Conservation (phyloP, 371 early-diverging fungal species). For the Circinella umbellata region DNA sequence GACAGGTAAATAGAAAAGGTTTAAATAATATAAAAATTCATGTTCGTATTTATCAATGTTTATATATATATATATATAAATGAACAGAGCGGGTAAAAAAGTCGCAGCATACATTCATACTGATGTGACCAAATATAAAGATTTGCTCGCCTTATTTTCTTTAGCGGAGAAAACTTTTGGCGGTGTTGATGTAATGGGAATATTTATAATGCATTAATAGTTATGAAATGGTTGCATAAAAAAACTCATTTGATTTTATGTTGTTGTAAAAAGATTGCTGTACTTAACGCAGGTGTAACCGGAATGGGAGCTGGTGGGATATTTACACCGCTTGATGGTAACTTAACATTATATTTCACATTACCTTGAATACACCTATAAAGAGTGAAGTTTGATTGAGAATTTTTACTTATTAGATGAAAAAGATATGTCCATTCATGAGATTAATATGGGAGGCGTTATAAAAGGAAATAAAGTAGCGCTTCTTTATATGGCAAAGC, state of each 20-base stretch:
- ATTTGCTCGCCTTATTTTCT: constrained; percentile 48
- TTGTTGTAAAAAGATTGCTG: not conserved
- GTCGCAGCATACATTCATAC: constrained; percentile 47
- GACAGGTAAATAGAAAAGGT: constrained; percentile 6
- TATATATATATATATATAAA: too few species aligned
- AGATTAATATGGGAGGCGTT: constrained; percentile 13
- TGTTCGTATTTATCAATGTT: too few species aligned
- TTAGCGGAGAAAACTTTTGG: constrained; percentile 56
- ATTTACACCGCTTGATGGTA: not conserved
- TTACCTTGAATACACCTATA: too few species aligned
- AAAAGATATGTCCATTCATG: constrained; percentile 11
- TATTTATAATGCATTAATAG: not conserved
- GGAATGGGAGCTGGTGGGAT: not conserved
- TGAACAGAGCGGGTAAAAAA: constrained; percentile 14
- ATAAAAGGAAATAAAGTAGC: constrained; percentile 37
- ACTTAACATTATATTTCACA: too few species aligned
- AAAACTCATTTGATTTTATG: not conserved
- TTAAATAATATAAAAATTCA: too few species aligned
- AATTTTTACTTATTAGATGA: constrained; percentile 2
- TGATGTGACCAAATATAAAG: constrained; percentile 58
- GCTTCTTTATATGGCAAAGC: constrained; percentile 42
- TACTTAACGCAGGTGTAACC: not conserved
- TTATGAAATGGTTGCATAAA: not conserved
- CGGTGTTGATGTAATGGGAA: constrained; percentile 15
- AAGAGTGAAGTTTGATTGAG: too few species aligned